Evolutionary conservation across 495 filamentous ascomycete genomes (phyloP).

Genomic region (Lasiosphaeria ovina): DNA sequence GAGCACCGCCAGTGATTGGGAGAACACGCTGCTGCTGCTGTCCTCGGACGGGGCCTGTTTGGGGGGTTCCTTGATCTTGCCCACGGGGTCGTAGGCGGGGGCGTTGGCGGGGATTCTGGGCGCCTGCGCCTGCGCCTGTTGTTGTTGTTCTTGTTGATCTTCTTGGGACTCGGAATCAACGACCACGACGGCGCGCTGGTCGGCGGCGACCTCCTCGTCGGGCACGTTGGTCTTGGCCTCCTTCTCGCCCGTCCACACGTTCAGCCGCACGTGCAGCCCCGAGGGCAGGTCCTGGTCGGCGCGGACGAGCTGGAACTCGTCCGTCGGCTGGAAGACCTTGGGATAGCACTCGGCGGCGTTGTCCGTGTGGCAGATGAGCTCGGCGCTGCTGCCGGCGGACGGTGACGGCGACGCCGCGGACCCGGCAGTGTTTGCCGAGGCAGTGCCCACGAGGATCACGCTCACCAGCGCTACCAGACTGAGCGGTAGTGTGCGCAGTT

Average conservation of each 20-base stretch:
- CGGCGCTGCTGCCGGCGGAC: conserved; percentile 30
- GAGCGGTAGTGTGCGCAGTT: conserved; percentile 20
- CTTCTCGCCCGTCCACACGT: conserved; percentile 59
- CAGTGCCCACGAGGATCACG: conserved; percentile 19
- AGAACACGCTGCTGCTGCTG: conserved; percentile 32
- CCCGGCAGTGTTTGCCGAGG: not conserved
- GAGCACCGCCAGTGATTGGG: conserved; percentile 42
- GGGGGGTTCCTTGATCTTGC: conserved; percentile 48
- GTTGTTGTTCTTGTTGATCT: conserved; percentile 20
- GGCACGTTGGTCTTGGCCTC: conserved; percentile 61
- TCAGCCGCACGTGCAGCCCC: conserved; percentile 62
- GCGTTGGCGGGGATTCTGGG: conserved; percentile 33
- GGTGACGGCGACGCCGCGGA: conserved; percentile 28
- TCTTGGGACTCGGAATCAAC: conserved; percentile 38
- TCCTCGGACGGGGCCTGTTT: conserved; percentile 27
- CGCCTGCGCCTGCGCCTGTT: too few relatives aligned
- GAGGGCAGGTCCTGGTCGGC: conserved; percentile 62
- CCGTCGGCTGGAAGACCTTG: conserved; percentile 57
- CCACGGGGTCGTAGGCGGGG: conserved; percentile 49
- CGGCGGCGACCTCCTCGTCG: conserved; percentile 41
- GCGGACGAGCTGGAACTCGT: conserved; percentile 59
- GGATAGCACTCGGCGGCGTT: conserved; percentile 63
- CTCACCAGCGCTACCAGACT: conserved; percentile 27
- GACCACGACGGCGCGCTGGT: conserved; percentile 45
- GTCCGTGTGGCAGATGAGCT: conserved; percentile 63